phyloP scores from a whole-genome alignment of 257 asterid species.

The Ballota nigra region DNA sequence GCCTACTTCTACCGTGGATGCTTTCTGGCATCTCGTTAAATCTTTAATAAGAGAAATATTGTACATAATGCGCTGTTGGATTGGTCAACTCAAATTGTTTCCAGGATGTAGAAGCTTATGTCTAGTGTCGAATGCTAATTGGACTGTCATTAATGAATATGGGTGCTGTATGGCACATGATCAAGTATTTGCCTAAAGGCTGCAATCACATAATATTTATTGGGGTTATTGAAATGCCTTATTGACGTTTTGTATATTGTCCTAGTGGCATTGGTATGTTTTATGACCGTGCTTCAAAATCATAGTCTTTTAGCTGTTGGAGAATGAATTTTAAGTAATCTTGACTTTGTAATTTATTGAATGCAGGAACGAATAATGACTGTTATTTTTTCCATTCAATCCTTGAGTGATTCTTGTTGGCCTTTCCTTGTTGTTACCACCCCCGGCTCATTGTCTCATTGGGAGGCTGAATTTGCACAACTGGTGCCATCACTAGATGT shows the following conservation, averaged over 20 bases:
- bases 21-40: not conserved
- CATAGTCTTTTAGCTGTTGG: not conserved
- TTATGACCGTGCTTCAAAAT: constrained; percentile 3
- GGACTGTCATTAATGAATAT: constrained; percentile 3
- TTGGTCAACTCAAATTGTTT: not conserved
- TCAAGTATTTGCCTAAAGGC: not conserved
- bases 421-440: constrained; percentile 60
- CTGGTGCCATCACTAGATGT: constrained; percentile 60
- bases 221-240: not conserved
- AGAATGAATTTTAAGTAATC: constrained; percentile 17
- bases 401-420: constrained; percentile 39
- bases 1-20: not conserved
- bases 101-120: not conserved
- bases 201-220: not conserved
- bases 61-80: not conserved
- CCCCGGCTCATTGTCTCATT: constrained; percentile 37
- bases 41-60: not conserved
- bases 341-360: constrained; percentile 22
- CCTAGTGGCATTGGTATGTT: not conserved
- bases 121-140: not conserved
- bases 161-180: not conserved
- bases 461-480: constrained; percentile 66
- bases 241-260: not conserved
- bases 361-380: constrained; percentile 53
- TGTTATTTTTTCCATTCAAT: constrained; percentile 38